A percentile compares a stretch with the other conserved stretches of the same genome.
phyloP scores from a whole-genome alignment of 371 early-diverging fungal genomes.

The Mortierella sp. region DNA sequence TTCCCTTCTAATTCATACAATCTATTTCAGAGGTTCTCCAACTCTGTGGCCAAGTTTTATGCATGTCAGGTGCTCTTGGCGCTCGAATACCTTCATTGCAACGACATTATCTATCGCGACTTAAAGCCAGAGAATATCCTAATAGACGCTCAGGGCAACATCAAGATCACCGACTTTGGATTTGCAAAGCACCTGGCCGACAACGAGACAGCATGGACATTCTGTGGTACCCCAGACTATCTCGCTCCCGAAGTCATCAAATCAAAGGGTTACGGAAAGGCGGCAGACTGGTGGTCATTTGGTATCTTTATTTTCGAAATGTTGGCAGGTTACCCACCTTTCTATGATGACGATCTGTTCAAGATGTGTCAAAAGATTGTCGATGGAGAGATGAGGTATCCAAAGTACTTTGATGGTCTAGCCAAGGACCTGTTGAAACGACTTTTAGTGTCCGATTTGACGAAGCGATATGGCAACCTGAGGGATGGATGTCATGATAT shows the following conservation, averaged over 20 bases:
- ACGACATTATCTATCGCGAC: slow-evolving; percentile 94
- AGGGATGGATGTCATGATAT: slow-evolving; percentile 69
- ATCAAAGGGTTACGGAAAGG: slow-evolving; percentile 88
- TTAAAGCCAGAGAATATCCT: slow-evolving; percentile 96
- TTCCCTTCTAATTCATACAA: neutral
- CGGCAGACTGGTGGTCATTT: slow-evolving; percentile 94
- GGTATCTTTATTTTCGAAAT: slow-evolving; percentile 94
- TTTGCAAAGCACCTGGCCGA: slow-evolving; percentile 96
- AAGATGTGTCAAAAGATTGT: slow-evolving; percentile 88
- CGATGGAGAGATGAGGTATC: slow-evolving; percentile 77
- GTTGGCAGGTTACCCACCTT: slow-evolving; percentile 54
- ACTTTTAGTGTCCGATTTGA: slow-evolving; percentile 81
- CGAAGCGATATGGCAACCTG: slow-evolving; percentile 80
- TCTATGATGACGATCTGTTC: slow-evolving; percentile 63
- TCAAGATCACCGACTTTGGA: slow-evolving; percentile 99
- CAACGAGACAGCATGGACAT: slow-evolving; percentile 81
- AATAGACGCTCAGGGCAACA: slow-evolving; percentile 91
- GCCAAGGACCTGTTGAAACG: slow-evolving; percentile 83
- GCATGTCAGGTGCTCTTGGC: slow-evolving; percentile 80
- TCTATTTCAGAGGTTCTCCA: slow-evolving; percentile 83
- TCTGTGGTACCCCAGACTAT: slow-evolving; percentile 96
- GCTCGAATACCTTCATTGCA: slow-evolving; percentile 89
- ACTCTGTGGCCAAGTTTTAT: slow-evolving; percentile 90
- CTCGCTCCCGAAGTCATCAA: slow-evolving; percentile 95
- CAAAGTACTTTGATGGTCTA: slow-evolving; percentile 77